Percentiles rank a stretch among this genome's conserved stretches.
Evolutionary conservation across 768 basidiomycete genomes (phyloP).

Genomic region (Thelephora ganbajun): DNA sequence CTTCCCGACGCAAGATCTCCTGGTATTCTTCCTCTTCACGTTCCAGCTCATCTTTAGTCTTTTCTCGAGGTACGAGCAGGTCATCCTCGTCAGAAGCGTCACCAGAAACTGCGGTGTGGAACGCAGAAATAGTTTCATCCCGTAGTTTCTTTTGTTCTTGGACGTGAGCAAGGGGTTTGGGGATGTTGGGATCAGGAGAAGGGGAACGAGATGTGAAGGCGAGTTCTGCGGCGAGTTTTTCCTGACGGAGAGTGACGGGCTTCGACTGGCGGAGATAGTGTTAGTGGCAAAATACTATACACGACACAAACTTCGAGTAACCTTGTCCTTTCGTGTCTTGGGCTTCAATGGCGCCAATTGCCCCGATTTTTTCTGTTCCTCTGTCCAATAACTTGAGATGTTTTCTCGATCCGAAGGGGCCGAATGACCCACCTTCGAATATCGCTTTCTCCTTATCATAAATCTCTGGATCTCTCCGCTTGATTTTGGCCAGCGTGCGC

Average conservation of each 20-base stretch:
- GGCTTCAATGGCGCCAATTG: constrained; percentile 13
- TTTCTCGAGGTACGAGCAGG: constrained; percentile 60
- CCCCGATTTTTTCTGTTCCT: constrained; percentile 48
- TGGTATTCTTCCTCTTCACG: constrained; percentile 79
- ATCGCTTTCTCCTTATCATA: constrained; percentile 60
- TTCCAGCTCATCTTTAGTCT: constrained; percentile 64
- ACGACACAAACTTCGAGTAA: constrained; percentile 10
- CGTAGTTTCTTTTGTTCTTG: constrained; percentile 68
- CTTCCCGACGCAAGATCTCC: constrained; percentile 67
- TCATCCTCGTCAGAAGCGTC: constrained; percentile 26
- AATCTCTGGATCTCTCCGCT: constrained; percentile 70
- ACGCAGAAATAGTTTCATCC: constrained; percentile 74
- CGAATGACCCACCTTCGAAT: constrained; percentile 54
- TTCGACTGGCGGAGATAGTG: constrained; percentile 32
- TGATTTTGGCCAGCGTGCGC: constrained; percentile 76
- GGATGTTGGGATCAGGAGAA: constrained; percentile 18
- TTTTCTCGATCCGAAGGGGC: neutral
- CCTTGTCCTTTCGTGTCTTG: constrained; percentile 35
- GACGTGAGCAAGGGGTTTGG: constrained; percentile 42
- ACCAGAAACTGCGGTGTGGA: constrained; percentile 32
- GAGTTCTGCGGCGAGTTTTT: constrained; percentile 49
- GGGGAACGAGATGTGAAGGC: constrained; percentile 38
- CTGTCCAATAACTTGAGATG: constrained; percentile 19
- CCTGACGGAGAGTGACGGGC: constrained; percentile 64
- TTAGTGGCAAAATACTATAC: constrained; percentile 1